phyloP scores from a whole-genome alignment of 352 stramenopile genomes.

The Aphanomyces invadans region DNA sequence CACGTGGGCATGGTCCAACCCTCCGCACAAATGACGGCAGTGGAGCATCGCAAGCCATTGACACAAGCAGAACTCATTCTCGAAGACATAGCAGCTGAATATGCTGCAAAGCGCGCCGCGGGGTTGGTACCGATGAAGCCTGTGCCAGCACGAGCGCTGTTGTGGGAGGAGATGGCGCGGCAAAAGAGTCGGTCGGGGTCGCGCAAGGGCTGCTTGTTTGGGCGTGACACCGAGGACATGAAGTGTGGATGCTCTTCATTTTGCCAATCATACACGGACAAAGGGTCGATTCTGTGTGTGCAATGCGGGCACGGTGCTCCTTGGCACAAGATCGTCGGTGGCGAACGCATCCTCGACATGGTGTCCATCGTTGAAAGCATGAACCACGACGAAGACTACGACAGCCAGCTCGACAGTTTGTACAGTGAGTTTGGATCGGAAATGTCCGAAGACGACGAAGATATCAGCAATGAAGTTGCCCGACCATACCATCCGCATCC shows the following conservation, averaged over 20 bases:
- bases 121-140: constrained; percentile 63
- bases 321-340: constrained; percentile 47
- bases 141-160: constrained; percentile 55
- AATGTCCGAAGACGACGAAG: constrained; percentile 31
- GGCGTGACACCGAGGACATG: constrained; percentile 39
- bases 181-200: constrained; percentile 36
- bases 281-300: constrained; percentile 39
- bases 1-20: too few species aligned
- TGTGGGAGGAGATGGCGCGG: constrained; percentile 73
- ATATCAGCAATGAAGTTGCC: constrained; percentile 69
- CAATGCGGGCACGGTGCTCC: constrained; percentile 58
- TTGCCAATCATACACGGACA: constrained; percentile 40
- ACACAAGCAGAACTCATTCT: constrained; percentile 59
- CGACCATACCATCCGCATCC: constrained; percentile 28
- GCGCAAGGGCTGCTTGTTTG: constrained; percentile 61
- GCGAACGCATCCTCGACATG: constrained; percentile 20
- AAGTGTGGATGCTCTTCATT: constrained; percentile 49
- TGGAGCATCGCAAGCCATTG: background rate
- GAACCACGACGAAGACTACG: constrained; percentile 25
- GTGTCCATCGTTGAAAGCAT: constrained; percentile 30
- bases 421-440: constrained; percentile 23
- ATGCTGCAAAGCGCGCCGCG: constrained; percentile 62
- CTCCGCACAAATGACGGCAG: background rate
- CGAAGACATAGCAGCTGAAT: constrained; percentile 70
- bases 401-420: constrained; percentile 29